These are phyloP conservation scores for Suillus luteus DNA, from an alignment of 768 basidiomycete species.

Conservation along the genomic window DNA sequence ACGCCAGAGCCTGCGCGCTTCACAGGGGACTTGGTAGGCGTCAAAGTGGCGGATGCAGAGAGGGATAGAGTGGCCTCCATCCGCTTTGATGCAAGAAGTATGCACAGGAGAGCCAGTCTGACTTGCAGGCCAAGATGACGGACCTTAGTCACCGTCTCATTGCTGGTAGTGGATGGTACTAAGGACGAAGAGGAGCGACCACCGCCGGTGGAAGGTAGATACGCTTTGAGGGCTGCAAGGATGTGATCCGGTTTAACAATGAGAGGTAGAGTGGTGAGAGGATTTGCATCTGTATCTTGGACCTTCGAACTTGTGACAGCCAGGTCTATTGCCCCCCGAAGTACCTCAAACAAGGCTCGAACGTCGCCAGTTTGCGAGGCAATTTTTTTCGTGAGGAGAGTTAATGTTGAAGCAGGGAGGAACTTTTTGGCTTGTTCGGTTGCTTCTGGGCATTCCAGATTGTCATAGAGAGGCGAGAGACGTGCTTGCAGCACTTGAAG, in stretches of 20 bases:
- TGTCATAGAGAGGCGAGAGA: conserved; percentile 51
- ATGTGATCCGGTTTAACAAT: conserved; percentile 68
- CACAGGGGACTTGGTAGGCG: conserved; percentile 43
- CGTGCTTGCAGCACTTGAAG: conserved; percentile 68
- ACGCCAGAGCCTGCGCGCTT: conserved; percentile 51
- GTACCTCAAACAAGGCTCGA: conserved; percentile 75
- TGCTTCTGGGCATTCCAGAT: conserved; percentile 18
- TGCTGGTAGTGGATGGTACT: conserved; percentile 37
- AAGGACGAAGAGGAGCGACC: conserved; percentile 22
- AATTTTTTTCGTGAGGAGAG: conserved; percentile 76
- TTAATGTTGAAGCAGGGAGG: conserved; percentile 63
- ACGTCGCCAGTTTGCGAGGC: conserved; percentile 85
- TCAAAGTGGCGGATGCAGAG: conserved; percentile 38
- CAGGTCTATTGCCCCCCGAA: conserved; percentile 77
- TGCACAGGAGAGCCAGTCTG: conserved; percentile 64
- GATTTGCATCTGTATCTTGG: conserved; percentile 23
- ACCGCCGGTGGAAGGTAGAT: conserved; percentile 46
- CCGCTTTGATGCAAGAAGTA: conserved; percentile 66
- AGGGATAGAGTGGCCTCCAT: conserved; percentile 58
- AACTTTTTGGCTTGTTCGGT: conserved; percentile 48
- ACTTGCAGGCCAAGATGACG: conserved; percentile 72
- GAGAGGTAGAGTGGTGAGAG: conserved; percentile 37
- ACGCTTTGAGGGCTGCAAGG: conserved; percentile 72
- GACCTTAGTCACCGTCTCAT: conserved; percentile 68
- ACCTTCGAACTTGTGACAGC: conserved; percentile 42